phyloP scores from a whole-genome alignment of 768 basidiomycete species.

The Auricularia heimuer region DNA sequence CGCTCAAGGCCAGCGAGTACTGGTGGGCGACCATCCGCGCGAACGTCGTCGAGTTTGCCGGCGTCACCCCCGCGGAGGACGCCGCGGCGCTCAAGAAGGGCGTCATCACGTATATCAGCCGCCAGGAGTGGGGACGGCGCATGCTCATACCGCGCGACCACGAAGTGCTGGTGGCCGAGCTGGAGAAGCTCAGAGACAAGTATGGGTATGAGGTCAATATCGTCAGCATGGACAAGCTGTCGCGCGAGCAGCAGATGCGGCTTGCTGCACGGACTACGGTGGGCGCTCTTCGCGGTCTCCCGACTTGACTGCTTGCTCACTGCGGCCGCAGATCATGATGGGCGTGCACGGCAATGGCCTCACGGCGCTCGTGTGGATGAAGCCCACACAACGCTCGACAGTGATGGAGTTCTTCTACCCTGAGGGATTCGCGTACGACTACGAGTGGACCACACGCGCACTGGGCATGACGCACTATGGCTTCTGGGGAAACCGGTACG shows the following conservation, averaged over 20 bases:
- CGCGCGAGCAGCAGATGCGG: constrained; percentile 67
- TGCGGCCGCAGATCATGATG: constrained; percentile 68
- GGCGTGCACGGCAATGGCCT: constrained; percentile 91
- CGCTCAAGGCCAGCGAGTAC: constrained; percentile 58
- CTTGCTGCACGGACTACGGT: constrained; percentile 83
- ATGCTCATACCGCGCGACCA: constrained; percentile 73
- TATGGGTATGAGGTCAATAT: constrained; percentile 85
- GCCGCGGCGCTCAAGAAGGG: constrained; percentile 31
- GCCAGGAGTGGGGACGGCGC: constrained; percentile 81
- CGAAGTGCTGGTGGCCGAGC: constrained; percentile 63
- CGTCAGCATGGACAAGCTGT: constrained; percentile 73
- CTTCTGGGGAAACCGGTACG: constrained; percentile 69
- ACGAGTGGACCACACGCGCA: constrained; percentile 71
- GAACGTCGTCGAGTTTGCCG: constrained; percentile 32
- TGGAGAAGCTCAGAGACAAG: constrained; percentile 55
- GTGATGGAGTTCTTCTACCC: constrained; percentile 91
- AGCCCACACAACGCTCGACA: constrained; percentile 66
- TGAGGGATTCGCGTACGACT: constrained; percentile 76
- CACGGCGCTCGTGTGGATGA: constrained; percentile 88
- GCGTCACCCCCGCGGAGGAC: constrained; percentile 24
- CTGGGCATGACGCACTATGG: constrained; percentile 78
- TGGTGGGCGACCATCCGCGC: constrained; percentile 74
- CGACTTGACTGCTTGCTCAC: neutral
- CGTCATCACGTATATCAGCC: constrained; percentile 87
- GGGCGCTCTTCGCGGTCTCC: constrained; percentile 15